Evolutionary conservation across 1,139 yeast species (phyloP).

Genomic region (Yamadazyma pseudoaaseri): DNA sequence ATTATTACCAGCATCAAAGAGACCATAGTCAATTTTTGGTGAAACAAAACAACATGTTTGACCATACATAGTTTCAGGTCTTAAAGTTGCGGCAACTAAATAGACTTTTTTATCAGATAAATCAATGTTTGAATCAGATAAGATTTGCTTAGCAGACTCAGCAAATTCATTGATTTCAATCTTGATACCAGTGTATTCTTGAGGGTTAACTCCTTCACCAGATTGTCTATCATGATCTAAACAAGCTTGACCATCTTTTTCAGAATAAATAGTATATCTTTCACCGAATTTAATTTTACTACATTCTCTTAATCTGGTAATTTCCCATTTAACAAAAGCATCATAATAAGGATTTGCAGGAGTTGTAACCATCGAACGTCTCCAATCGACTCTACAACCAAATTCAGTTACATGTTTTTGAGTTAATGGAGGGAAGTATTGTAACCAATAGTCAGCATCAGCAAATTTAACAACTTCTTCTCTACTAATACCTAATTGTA

Average conservation of each 20-base stretch:
- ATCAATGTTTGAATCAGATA: constrained; percentile 50
- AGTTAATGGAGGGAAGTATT: constrained; percentile 88
- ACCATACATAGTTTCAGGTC: constrained; percentile 99
- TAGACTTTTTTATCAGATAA: constrained; percentile 59
- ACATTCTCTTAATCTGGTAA: constrained; percentile 78
- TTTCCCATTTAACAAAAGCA: constrained; percentile 95
- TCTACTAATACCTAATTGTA: constrained; percentile 82
- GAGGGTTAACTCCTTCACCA: constrained; percentile 97
- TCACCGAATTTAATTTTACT: constrained; percentile 97
- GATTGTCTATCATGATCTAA: constrained; percentile 98
- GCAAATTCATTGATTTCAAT: constrained; percentile 67
- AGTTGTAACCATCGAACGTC: constrained; percentile 94
- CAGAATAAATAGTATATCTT: constrained; percentile 95
- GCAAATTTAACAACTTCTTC: constrained; percentile 87
- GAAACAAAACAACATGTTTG: constrained; percentile 98
- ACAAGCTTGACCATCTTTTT: constrained; percentile 98
- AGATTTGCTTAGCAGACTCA: constrained; percentile 48
- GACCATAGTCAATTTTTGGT: constrained; percentile 89
- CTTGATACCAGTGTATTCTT: constrained; percentile 93
- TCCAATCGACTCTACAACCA: constrained; percentile 98
- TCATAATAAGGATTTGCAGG: constrained; percentile 95
- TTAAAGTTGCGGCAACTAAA: constrained; percentile 93
- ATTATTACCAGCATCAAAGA: constrained; percentile 80
- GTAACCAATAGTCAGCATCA: constrained; percentile 85
- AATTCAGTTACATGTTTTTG: constrained; percentile 75